Evolutionary conservation across 2,329 filamentous ascomycete genomes (phyloP), one percentile per base, ranked within the genome.

Genomic region (Colletotrichum sp.): DNA sequence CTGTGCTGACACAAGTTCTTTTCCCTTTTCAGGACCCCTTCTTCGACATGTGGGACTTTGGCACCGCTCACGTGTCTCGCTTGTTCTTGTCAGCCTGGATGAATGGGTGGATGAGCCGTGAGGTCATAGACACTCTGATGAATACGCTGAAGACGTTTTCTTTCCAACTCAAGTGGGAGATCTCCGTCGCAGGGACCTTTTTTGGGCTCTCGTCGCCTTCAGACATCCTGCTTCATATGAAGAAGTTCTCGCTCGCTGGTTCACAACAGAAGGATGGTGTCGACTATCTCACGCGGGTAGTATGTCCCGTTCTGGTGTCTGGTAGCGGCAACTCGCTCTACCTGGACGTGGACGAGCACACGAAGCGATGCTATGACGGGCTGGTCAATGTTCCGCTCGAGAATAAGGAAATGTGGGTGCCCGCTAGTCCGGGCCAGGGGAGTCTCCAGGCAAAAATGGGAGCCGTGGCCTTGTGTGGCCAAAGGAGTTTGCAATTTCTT

Each of bases 31-130:
- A 66, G 63, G 63, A 86, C 66, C 76, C 77, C 2, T 80, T 83
- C 59, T 85, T 82, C 77, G 78, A 79, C 74, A 72, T 85, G 72
- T 82, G 76, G 70, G 77, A 79, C 34, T 77, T 82, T 29, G 77
- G 75, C 1, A 77, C 75, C 6, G 78, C 77, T 8, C 78, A 78
- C 3, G 77, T 81, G 21, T 77, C 80, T 0, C 65, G 69, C 16
- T 66, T 75, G 21, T 80, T 82, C 65, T 66, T 81, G n/a, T 76
- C 43, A 0, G 66, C 74, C 6, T 79, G 77, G 78, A 70, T 62
- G 9, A 31, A 58, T 1, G 81, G 81, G 1, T 79, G 77, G 74
- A 34, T 83, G 6, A 66, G 69, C 16, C 76, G 79, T n/a, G 47
- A 74, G 1, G 5, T 81, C 24, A 77, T 83, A 47, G 77, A 82